Evolutionary conservation across 78 protist species (phyloP).

Genomic region (Dictyostelium brefeldianum): DNA sequence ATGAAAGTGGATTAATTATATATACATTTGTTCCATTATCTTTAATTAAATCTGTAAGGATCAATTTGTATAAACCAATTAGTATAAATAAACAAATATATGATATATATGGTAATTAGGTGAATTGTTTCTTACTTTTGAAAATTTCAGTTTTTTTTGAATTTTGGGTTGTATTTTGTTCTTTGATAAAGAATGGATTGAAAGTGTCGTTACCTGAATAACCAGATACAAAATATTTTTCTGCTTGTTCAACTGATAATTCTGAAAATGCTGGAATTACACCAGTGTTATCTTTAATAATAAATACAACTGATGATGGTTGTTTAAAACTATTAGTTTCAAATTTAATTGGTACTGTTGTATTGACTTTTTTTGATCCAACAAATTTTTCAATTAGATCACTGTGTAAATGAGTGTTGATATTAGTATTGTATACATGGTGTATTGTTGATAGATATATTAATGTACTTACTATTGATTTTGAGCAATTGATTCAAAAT

Average conservation of each 20-base stretch:
- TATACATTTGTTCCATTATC: slow-evolving; percentile 53
- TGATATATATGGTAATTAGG: not conserved
- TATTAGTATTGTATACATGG: too few relatives aligned
- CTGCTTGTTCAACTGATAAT: slow-evolving; percentile 55
- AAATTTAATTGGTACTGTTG: slow-evolving; percentile 32
- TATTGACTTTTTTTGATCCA: slow-evolving; percentile 12
- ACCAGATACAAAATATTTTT: slow-evolving; percentile 62
- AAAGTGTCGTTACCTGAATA: slow-evolving; percentile 28
- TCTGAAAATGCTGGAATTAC: slow-evolving; percentile 57
- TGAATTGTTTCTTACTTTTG: slow-evolving; percentile 64
- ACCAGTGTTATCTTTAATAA: slow-evolving; percentile 43
- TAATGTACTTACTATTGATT: slow-evolving; percentile 27
- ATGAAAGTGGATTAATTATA: slow-evolving; percentile 53
- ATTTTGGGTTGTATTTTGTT: slow-evolving; percentile 40
- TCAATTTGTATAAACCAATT: too few relatives aligned
- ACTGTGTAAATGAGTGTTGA: not conserved
- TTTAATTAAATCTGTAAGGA: slow-evolving; percentile 34
- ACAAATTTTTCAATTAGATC: slow-evolving; percentile 58
- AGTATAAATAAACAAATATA: not conserved
- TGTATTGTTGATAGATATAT: too few relatives aligned
- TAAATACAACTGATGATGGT: slow-evolving; percentile 61
- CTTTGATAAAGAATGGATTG: slow-evolving; percentile 38
- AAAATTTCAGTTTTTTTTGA: slow-evolving; percentile 44
- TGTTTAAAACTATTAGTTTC: slow-evolving; percentile 25
- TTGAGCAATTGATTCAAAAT: slow-evolving; percentile 61